These are phyloP conservation scores for Linderniella brevidens DNA, from an alignment of 257 asterid genomes.

Conservation along the genomic window DNA sequence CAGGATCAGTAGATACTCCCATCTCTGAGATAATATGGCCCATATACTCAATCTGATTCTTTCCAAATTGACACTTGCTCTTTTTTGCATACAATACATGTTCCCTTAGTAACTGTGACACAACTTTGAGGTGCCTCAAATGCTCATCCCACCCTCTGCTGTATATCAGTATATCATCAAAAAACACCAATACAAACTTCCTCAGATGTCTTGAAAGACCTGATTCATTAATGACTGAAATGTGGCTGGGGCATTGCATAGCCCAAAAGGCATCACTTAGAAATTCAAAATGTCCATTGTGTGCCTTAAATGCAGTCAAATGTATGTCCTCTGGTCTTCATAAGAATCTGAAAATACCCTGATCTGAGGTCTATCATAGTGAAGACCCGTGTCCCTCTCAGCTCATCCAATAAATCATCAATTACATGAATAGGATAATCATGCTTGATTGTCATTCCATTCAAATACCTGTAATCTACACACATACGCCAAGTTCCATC, in stretches of 20 bases:
- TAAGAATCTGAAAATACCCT: not conserved
- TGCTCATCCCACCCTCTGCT: not conserved
- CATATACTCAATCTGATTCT: no score
- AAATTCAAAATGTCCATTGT: not conserved
- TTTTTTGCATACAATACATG: no score
- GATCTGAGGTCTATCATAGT: not conserved
- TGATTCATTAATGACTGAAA: not conserved
- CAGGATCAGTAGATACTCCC: no score
- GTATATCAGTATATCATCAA: not conserved
- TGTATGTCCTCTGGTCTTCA: not conserved
- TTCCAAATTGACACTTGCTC: no score
- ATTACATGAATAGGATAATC: not conserved
- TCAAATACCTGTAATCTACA: not conserved
- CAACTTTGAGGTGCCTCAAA: not conserved
- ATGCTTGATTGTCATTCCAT: not conserved
- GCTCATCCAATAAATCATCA: slow-evolving; percentile 3
- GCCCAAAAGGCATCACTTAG: not conserved
- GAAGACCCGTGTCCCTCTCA: not conserved
- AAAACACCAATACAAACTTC: not conserved
- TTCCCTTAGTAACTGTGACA: not conserved
- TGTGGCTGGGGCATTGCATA: not conserved
- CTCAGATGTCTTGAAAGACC: not conserved
- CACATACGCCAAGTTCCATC: not conserved
- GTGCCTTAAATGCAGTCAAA: not conserved
- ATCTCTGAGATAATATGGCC: no score